Base-by-base conservation (phyloP, 768 basidiomycete species). In the Amanita muscaria region DNA sequence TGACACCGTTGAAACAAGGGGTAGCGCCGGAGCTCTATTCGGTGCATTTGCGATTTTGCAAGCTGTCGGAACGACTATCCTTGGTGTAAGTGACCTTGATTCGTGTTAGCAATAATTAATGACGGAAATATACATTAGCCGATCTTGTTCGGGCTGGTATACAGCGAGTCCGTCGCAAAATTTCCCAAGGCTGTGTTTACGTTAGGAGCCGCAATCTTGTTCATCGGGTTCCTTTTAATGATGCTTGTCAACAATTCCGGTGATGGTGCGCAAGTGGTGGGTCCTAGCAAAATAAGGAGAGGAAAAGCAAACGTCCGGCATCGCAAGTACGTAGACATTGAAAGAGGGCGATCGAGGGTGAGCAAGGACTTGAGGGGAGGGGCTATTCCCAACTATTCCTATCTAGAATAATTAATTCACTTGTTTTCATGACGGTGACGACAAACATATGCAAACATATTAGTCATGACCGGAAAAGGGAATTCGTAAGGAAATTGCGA, bases 111-210 rank as follows among this genome's bases (percentile, higher is more conserved):
- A n/a, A 36, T 12, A 7, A 12, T 25, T 12, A 12, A 7, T 44
- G 32, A 44, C 4, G 18, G 43, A 42, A 19, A 21, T 44, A 32
- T 44, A 37, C 46, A 39, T 10, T 36, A 73, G 80, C 86, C 88
- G 1, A 61, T 87, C 55, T 40, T 89, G 4, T 90, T 89, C 53
- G 85, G 80, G 3, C 39, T 83, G 46, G 62, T 88, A 19, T 90
- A 85, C 64, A 75, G 78, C 51, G 65, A 59, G 39, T 86, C 85
- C 1, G 83, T 87, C 18, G 80, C 75, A 2, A 65, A 58, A 5
- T 83, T 66, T 53, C 86, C 87, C 16, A 83, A 80, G 63, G 71
- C 82, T 3, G 74, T 89, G 36, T 90, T 89, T 53, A 67, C 62
- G 14, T 58, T 69, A 7, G 81, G 79, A 12, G 72, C 66, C 2